Base-by-base conservation (phyloP, 148 eudicot species). In the Persicaria maculosa region DNA sequence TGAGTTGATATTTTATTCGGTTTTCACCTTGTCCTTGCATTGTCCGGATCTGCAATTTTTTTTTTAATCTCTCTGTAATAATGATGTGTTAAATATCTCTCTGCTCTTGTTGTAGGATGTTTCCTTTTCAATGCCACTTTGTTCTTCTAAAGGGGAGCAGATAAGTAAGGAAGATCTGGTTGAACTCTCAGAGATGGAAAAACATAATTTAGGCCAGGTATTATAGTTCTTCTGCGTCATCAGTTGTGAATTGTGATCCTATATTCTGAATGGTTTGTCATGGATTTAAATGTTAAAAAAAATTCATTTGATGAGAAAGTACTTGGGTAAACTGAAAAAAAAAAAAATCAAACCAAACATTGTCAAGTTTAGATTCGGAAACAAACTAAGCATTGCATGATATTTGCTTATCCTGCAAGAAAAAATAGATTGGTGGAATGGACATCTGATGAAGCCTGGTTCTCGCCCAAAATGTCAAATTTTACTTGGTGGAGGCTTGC, bases 111-210 rank as follows among this genome's bases (percentile, higher is more conserved):
- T 73, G 50, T 80, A 95, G 99, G 97, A 89, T 80, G 77, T 90
- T 68, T 81, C 76, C 73, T 95, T 87, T 83, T 79, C 96, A 31
- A 92, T 92, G 99, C 99, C 99, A 73, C 86, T 87, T 77, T 90
- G 93, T 80, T 80, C 74, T 71, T 85, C 91, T 46, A 85, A 92
- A 81, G 84, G 81, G 79, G 97, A 92, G 82, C 86, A 90, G 79
- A 86, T 82, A 59, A 86, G 88, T 54, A 83, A 88, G 75, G 97
- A 95, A 81, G 98, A 95, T 78, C 86, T 94, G 79, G 86, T 91
- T 80, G 98, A 92, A 87, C 91, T 95, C 9, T 88, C 93, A 47
- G 97, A 95, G 87, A 90, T 95, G 80, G 97, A 90, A 79, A 95
- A 88, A 79, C 84, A 85, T 78, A 90, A 92, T 77, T 81, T 90